A percentile compares a stretch with the other conserved stretches of the same genome.
phyloP scores from a whole-genome alignment of 108 stramenopile genomes.

The Asterionellopsis glacialis region DNA sequence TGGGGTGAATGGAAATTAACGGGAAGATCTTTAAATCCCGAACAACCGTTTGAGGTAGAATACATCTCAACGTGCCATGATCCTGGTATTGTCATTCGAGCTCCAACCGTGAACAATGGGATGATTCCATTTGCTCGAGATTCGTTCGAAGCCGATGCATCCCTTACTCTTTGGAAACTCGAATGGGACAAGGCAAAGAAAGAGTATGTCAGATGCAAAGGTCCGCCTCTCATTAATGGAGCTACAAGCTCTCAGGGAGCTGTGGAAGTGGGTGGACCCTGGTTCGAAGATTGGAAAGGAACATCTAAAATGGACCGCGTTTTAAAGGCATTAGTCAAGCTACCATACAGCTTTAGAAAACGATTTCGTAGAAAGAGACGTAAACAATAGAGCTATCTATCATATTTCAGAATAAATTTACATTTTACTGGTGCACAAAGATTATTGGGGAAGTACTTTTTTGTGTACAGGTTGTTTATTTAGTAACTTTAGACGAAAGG shows the following conservation, averaged over 20 bases:
- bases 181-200: conserved; percentile 42
- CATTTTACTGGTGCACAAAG: too few species aligned
- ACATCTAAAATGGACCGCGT: conserved; percentile 36
- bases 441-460: too few species aligned
- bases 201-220: conserved; percentile 40
- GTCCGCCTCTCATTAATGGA: conserved; percentile 35
- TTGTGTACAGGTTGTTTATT: too few species aligned
- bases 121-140: conserved; percentile 83
- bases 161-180: conserved; percentile 65
- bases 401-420: too few species aligned
- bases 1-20: conserved; percentile 72
- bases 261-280: conserved; percentile 76
- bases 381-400: too few species aligned
- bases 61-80: conserved; percentile 47
- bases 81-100: conserved; percentile 66
- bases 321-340: conserved; percentile 23
- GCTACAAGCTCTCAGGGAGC: conserved; percentile 59
- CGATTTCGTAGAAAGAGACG: conserved; percentile 31
- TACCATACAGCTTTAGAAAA: conserved; percentile 25
- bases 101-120: conserved; percentile 77
- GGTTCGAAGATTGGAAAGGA: conserved; percentile 46
- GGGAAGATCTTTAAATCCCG: conserved; percentile 39
- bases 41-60: conserved; percentile 61
- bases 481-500: too few species aligned
- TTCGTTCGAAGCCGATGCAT: conserved; percentile 58